Base-by-base conservation (phyloP, 805 yeast genomes). In the Starmera caribaea region DNA sequence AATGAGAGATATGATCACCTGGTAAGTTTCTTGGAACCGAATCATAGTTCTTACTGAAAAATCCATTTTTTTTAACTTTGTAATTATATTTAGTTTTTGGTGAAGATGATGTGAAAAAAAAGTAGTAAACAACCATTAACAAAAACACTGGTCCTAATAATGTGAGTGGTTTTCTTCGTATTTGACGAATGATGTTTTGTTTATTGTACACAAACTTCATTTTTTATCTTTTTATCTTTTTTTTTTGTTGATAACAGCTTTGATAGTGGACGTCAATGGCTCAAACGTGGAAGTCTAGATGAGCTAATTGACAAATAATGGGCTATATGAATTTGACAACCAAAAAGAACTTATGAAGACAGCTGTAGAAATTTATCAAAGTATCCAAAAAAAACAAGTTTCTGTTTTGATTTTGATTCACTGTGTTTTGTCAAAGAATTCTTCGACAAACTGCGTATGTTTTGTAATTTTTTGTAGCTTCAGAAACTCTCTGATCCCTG, bases 1-100 rank as follows among this genome's bases (percentile, higher is more conserved):
- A 86, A 54, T 84, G 94, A 31, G 83, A 72, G 45, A 84, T 81
- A 55, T 83, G 92, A 51, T 82, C 81, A 37, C 74, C 73, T 17
- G 85, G 84, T 39, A 76, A 56, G 54, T 75, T 74, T 50, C 76
- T 70, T 45, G 85, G 77, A 41, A 77, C 69, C 35, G 74, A 66
- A 54, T 77, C 79, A 36, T 67, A 69, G 42, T 72, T 71, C 47
- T 65, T 66, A 28, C 66, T 66, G 48, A 53, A 53, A 37, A 53
- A 44, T 1, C 59, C 59, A 30, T 44, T 45, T 38, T 45, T 47
- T 45, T 53, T 54, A 14, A 42, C 49, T 38, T 47, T 54, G 39
- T 54, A 54, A 28, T 51, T 51, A 40, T 55, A 53, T 36, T 47
- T 53, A 16, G 57, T 47, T 27, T 40, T 40, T 13, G 51, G 42